Conservation (phyloP, 768 basidiomycete genomes). For the Trametes gibbosa region DNA sequence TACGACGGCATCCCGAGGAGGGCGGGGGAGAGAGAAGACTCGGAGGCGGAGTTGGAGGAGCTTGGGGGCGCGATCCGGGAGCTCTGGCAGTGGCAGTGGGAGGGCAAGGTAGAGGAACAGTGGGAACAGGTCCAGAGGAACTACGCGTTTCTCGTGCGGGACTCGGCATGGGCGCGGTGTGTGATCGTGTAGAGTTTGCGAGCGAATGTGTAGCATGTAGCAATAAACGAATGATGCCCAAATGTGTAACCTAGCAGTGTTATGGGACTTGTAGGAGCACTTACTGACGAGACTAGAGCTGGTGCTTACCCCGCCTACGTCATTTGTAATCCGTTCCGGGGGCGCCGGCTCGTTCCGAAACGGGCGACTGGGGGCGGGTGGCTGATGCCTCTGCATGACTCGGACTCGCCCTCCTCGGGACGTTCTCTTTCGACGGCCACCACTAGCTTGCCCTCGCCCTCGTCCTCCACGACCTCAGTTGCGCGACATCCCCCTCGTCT, state of each 20-base stretch:
- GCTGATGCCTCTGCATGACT: conserved; percentile 2
- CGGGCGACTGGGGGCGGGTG: conserved; percentile 6
- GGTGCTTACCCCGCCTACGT: background rate
- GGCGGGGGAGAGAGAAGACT: conserved; percentile 1
- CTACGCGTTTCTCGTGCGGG: background rate
- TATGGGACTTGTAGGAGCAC: too few relatives aligned
- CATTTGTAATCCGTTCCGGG: background rate
- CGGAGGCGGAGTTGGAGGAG: conserved; percentile 11
- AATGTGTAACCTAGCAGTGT: too few relatives aligned
- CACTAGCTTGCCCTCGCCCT: background rate
- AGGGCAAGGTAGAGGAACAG: conserved; percentile 1
- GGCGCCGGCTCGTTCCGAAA: background rate
- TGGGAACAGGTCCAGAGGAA: conserved; percentile 22
- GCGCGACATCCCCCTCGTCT: background rate
- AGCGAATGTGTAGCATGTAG: too few relatives aligned
- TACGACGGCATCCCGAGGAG: conserved; percentile 8
- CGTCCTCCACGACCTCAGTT: background rate
- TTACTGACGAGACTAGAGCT: too few relatives aligned
- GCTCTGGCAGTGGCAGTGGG: conserved; percentile 22
- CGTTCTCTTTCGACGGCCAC: too few relatives aligned
- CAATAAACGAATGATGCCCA: too few relatives aligned
- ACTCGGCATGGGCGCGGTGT: background rate
- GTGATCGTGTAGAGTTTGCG: background rate
- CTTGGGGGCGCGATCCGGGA: conserved; percentile 13
- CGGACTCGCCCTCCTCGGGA: background rate